These are phyloP conservation scores for Massospora cicadina DNA, from an alignment of 371 early-diverging fungal genomes.

Conservation along the genomic window DNA sequence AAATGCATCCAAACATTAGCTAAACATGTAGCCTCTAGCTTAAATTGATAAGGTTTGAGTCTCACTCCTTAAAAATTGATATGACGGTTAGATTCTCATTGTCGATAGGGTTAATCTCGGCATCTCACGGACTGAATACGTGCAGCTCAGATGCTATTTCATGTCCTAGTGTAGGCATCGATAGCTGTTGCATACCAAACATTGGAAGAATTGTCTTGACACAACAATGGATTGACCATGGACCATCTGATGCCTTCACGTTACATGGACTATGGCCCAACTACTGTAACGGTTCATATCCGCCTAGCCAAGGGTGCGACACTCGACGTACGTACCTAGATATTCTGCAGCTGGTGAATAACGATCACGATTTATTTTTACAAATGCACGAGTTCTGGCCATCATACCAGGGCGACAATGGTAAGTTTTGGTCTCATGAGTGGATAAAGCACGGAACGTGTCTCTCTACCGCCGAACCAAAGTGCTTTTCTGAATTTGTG, in stretches of 20 bases:
- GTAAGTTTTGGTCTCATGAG: constrained; percentile 30
- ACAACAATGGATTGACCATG: constrained; percentile 26
- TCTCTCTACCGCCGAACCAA: constrained; percentile 37
- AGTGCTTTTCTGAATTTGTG: constrained; percentile 23
- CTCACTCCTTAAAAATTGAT: too few relatives aligned
- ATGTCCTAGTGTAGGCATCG: constrained; percentile 15
- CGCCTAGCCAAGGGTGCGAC: constrained; percentile 20
- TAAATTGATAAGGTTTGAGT: too few relatives aligned
- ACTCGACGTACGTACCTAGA: constrained; percentile 13
- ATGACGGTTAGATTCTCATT: too few relatives aligned
- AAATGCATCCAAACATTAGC: too few relatives aligned
- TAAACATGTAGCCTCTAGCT: too few relatives aligned
- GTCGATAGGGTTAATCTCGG: background rate
- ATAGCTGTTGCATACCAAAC: constrained; percentile 41
- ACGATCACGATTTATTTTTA: constrained; percentile 11
- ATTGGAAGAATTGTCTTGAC: constrained; percentile 38
- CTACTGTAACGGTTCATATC: constrained; percentile 20
- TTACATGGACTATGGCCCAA: constrained; percentile 29
- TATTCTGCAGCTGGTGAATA: background rate
- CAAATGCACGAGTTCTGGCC: constrained; percentile 13
- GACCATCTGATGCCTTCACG: constrained; percentile 28
- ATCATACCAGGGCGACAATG: constrained; percentile 6
- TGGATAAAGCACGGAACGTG: constrained; percentile 74
- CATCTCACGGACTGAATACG: background rate
- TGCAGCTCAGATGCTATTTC: constrained; percentile 1